Percentiles rank a stretch among this genome's conserved stretches.
Conservation (phyloP, 1,284 basidiomycete species). For the Moesziomyces sp. region DNA sequence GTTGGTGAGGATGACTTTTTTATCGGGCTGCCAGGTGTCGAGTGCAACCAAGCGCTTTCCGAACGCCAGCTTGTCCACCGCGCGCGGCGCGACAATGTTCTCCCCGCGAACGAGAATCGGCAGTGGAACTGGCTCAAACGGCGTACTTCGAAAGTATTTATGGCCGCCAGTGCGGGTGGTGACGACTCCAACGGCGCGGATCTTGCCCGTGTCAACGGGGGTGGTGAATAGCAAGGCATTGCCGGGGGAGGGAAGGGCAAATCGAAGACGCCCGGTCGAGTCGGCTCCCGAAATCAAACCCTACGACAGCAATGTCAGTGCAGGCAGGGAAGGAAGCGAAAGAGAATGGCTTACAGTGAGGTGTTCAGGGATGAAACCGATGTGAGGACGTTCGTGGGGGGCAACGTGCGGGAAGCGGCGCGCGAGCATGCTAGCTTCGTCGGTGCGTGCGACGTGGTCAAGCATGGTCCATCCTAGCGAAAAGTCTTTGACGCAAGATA, state of each 20-base stretch:
- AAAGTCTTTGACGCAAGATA: too few species aligned
- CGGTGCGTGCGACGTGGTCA: not conserved
- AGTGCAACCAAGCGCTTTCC: not conserved
- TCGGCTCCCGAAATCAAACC: constrained; percentile 5
- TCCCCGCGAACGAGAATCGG: not conserved
- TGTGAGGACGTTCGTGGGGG: not conserved
- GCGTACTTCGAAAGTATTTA: constrained; percentile 4
- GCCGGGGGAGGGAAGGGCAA: not conserved
- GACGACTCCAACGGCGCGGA: not conserved
- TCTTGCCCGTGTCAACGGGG: not conserved
- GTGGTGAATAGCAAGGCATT: constrained; percentile 4
- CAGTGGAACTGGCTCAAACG: not conserved
- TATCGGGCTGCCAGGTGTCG: not conserved
- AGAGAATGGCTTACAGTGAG: constrained; percentile 1
- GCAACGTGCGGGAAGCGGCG: not conserved
- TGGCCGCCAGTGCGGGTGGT: not conserved
- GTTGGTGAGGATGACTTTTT: not conserved
- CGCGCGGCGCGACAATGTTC: not conserved
- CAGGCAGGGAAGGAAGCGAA: not conserved
- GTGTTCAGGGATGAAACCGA: not conserved
- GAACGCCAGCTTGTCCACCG: not conserved
- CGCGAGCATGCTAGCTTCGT: not conserved
- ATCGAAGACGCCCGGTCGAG: not conserved
- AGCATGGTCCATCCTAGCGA: too few species aligned
- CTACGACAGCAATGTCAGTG: not conserved